phyloP scores from a whole-genome alignment of 1,284 basidiomycete species.

The Fomitopsis schrenkii region DNA sequence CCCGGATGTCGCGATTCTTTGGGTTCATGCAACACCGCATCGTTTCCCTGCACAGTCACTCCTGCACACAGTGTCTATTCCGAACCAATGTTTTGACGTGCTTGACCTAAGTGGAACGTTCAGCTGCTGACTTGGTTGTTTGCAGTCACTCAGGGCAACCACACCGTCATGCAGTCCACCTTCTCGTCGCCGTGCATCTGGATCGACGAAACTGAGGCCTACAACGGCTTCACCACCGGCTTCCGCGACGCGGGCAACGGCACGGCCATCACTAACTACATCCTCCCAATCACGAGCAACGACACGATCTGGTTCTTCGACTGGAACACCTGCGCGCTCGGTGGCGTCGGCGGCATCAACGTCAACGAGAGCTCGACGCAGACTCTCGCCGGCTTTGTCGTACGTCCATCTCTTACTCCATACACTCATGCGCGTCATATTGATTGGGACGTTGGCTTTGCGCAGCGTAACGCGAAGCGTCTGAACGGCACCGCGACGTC shows the following conservation, averaged over 20 bases:
- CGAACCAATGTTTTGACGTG: too few species aligned
- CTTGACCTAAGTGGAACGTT: too few species aligned
- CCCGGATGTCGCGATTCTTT: too few species aligned
- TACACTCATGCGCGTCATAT: not conserved
- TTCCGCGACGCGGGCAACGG: slow-evolving; percentile 47
- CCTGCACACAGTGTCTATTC: too few species aligned
- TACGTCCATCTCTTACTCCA: slow-evolving; percentile 22
- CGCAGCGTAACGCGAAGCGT: slow-evolving; percentile 47
- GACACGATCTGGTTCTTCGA: slow-evolving; percentile 61
- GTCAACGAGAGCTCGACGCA: slow-evolving; percentile 42
- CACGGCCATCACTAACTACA: slow-evolving; percentile 39
- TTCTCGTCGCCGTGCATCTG: slow-evolving; percentile 50
- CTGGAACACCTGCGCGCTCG: slow-evolving; percentile 45
- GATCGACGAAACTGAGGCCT: slow-evolving; percentile 39
- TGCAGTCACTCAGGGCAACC: slow-evolving; percentile 51
- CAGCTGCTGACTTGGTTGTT: not conserved
- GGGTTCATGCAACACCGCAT: too few species aligned
- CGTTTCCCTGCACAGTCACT: too few species aligned
- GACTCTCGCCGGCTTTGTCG: slow-evolving; percentile 51
- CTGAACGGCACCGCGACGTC: slow-evolving; percentile 42
- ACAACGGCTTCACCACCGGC: slow-evolving; percentile 55
- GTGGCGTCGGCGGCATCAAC: slow-evolving; percentile 62
- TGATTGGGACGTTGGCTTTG: not conserved
- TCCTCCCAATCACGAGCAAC: slow-evolving; percentile 41
- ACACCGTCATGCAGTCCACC: slow-evolving; percentile 51